Evolutionary conservation across 495 filamentous ascomycete genomes (phyloP).

Genomic region (Bathelium albidoporum): DNA sequence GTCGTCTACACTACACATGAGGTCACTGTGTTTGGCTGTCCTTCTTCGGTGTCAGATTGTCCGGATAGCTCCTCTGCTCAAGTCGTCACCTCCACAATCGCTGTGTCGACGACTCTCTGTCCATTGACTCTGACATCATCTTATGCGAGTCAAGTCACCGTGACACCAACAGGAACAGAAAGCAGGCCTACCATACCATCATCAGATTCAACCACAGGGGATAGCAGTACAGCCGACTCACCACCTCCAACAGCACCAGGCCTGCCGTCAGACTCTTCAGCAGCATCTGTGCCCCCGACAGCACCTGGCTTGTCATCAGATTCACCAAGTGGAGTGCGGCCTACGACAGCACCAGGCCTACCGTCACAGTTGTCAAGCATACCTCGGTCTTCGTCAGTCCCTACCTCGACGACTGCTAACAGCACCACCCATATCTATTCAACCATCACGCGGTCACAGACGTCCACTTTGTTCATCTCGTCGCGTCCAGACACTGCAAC

Average conservation of each 20-base stretch:
- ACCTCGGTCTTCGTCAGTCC: conserved; percentile 41
- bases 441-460: neutral
- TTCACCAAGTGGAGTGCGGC: conserved; percentile 36
- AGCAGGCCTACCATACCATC: neutral
- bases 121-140: conserved; percentile 18
- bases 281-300: conserved; percentile 42
- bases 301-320: conserved; percentile 23
- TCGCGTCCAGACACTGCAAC: neutral
- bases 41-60: conserved; percentile 16
- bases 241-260: neutral
- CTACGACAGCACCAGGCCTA: neutral
- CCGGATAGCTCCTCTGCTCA: conserved; percentile 8
- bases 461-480: neutral
- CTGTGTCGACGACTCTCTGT: conserved; percentile 21
- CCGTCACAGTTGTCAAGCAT: conserved; percentile 39
- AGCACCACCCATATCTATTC: neutral
- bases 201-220: neutral
- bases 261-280: conserved; percentile 35
- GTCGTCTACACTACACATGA: conserved; percentile 16
- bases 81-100: conserved; percentile 16
- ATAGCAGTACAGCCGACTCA: neutral
- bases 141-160: neutral
- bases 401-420: conserved; percentile 12
- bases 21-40: conserved; percentile 16
- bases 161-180: neutral